Conservation (phyloP, 768 basidiomycete species). For the Phlebiopsis gigantea region DNA sequence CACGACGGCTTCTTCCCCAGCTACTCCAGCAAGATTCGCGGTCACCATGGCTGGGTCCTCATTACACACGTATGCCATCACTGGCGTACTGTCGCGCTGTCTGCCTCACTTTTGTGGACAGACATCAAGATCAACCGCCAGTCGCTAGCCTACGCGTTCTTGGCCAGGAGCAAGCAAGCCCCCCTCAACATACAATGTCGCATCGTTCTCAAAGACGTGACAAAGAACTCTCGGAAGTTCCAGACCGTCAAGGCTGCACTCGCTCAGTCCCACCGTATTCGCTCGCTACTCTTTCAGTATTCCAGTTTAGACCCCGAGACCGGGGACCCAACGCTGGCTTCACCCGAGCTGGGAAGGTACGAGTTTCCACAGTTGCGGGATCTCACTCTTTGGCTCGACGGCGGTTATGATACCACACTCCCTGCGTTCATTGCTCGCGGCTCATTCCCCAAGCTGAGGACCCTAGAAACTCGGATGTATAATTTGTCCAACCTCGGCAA, state of each 20-base stretch:
- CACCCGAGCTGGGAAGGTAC: not conserved
- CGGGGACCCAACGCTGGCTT: not conserved
- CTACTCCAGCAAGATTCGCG: not conserved
- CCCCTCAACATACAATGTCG: not conserved
- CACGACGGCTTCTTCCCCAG: not conserved
- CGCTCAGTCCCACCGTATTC: not conserved
- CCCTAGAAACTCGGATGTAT: not conserved
- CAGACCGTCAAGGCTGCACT: not conserved
- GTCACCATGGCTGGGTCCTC: not conserved
- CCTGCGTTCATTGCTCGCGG: not conserved
- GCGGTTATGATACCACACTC: not conserved
- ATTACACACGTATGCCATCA: slow-evolving; percentile 13
- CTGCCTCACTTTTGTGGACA: slow-evolving; percentile 8
- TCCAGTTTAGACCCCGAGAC: not conserved
- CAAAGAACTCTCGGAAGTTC: not conserved
- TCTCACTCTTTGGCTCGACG: not conserved
- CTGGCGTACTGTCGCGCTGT: slow-evolving; percentile 12
- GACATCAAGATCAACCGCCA: not conserved
- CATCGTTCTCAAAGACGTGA: not conserved
- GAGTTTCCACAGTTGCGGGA: not conserved
- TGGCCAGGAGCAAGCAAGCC: not conserved
- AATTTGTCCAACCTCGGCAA: no score
- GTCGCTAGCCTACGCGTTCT: not conserved
- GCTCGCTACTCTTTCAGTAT: not conserved
- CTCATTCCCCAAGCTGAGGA: not conserved